Base-by-base conservation (phyloP, 2,329 filamentous ascomycete genomes). In the Aureobasidium sp. region DNA sequence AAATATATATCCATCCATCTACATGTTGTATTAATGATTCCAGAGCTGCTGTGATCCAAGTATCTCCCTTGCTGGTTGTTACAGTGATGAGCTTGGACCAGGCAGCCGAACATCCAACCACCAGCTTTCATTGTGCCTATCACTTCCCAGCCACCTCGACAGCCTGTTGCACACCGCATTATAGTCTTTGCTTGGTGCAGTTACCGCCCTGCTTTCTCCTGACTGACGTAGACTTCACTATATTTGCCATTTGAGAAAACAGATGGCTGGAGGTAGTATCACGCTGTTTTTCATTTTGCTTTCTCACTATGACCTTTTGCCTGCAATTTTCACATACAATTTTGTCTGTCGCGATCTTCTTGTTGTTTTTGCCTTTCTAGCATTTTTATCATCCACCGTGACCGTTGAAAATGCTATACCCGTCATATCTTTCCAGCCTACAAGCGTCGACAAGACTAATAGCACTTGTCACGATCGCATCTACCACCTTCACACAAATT, bases 391-490 rank as follows among this genome's bases (percentile, higher is more conserved):
- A 36, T 51, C 17, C 37, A 46, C 24, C 46, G 13, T 51, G 13
- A 51, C 57, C 24, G 24, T 50, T 34, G 29, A 50, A 43, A 3
- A 63, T 63, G 55, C 37, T 53, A 24, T n/a, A 36, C 26, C n/a
- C 53, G 7, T 46, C 62, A 53, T 41, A 55, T 9, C 10, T 60
- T 13, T 20, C 37, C 36, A 50, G 41, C 26, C 29, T 60, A 13
- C 53, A 55, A 27, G 32, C 61, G 27, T 60, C 72, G 29, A 63
- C 71, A n/a, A 69, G 71, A 43, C 61, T 78, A 62, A 72, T 72
- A 53, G 72, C 73, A 32, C 67, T 78, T 39, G 74, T 75, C 46
- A 72, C 76, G 34, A 70, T 74, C 55, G 71, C 75, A 36, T 63
- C 63, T 10, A 64, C 73, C 24, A 65, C 77, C 62, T 72, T 79